Percentiles rank a stretch among this genome's conserved stretches.
phyloP scores from a whole-genome alignment of 345 rosid species.

The Eucalyptus regnans region DNA sequence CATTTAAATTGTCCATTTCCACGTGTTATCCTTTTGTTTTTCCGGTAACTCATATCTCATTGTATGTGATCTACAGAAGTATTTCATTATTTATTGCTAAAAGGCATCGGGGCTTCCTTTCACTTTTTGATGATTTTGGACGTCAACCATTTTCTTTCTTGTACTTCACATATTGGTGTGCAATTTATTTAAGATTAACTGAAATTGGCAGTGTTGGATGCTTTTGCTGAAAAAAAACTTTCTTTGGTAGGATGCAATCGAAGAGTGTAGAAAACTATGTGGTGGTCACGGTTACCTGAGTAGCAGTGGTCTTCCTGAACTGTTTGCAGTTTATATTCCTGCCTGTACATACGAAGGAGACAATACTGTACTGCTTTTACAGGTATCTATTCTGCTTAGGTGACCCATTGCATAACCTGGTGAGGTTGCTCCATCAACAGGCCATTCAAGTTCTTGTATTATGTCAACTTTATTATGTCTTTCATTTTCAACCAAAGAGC shows the following conservation, averaged over 20 bases:
- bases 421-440: background rate
- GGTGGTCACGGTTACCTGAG: constrained; percentile 98
- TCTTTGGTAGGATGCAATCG: constrained; percentile 74
- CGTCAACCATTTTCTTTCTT: background rate
- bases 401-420: background rate
- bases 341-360: constrained; percentile 99
- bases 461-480: background rate
- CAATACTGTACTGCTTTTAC: constrained; percentile 81
- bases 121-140: background rate
- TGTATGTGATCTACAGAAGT: background rate
- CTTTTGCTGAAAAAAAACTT: background rate
- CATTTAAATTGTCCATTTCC: background rate
- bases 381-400: constrained; percentile 25
- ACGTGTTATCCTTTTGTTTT: background rate
- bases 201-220: background rate
- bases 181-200: background rate
- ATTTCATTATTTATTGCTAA: background rate
- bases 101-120: background rate
- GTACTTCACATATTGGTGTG: background rate
- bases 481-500: background rate
- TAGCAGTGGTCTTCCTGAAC: constrained; percentile 95
- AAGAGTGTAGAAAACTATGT: constrained; percentile 96
- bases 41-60: background rate
- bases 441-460: background rate
- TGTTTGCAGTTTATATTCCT: constrained; percentile 92